Evolutionary conservation across 2,329 filamentous ascomycete genomes (phyloP), one percentile per base, ranked within the genome.

Genomic region (Xylariomycetidae sp.): DNA sequence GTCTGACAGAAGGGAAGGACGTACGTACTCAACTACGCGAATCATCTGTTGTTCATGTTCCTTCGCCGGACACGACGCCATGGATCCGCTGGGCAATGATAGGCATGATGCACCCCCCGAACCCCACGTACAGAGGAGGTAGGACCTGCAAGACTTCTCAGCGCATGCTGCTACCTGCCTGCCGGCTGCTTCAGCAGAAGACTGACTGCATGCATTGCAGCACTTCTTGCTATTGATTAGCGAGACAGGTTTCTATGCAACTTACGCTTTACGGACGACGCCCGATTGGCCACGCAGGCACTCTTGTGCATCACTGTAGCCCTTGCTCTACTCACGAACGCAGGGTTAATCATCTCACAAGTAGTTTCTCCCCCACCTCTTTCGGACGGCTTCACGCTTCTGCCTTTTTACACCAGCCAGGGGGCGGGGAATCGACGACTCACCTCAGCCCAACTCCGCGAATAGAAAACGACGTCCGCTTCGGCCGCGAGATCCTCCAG

Each of bases 391-490:
- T n/a, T n/a, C n/a, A n/a, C n/a, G n/a, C n/a, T n/a, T n/a, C n/a
- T n/a, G n/a, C n/a, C n/a, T n/a, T n/a, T n/a, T n/a, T n/a, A n/a
- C n/a, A n/a, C n/a, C n/a, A n/a, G n/a, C n/a, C n/a, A n/a, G n/a
- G n/a, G n/a, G n/a, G n/a, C n/a, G n/a, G n/a, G n/a, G n/a, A n/a
- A n/a, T 16, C 15, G 17, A 31, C 34, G 34, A 59, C 62, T 58
- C 59, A 82, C 80, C 64, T 80, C 71, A 38, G 82, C 82, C 82
- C 83, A 88, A 31, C 67, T 69, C 48, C 71, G 74, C 10, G 82
- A 85, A 59, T 82, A 87, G 54, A 87, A 85, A n/a, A 87, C 74
- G 13, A 85, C 70, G 50, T 87, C 78, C 16, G 80, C 82, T 45
- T 72, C 66, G 23, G 64, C 63, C 16, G 80, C 80, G 30, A 86